These are phyloP conservation scores for Wallacemonas sp. DNA, from an alignment of 208 protist species.

Conservation along the genomic window DNA sequence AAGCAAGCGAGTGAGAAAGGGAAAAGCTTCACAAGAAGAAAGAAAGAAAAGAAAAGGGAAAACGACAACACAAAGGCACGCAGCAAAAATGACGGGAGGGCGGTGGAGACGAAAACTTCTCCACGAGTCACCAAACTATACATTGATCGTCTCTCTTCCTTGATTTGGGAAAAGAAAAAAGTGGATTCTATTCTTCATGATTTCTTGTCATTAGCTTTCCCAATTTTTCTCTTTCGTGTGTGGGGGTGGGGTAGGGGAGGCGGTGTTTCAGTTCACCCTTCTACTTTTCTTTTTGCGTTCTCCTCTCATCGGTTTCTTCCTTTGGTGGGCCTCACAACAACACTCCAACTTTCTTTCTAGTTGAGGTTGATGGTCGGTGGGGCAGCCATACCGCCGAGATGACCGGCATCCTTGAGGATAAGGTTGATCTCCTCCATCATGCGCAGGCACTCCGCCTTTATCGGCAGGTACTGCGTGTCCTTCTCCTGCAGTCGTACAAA, in stretches of 20 bases:
- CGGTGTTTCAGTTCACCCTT: too few relatives aligned
- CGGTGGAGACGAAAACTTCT: too few relatives aligned
- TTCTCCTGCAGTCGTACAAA: conserved; percentile 89
- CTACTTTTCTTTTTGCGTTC: background rate
- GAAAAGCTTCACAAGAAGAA: background rate
- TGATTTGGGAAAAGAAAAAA: too few relatives aligned
- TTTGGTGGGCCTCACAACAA: too few relatives aligned
- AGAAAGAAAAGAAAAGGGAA: conserved; percentile 14
- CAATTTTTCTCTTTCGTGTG: too few relatives aligned
- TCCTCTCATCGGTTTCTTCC: background rate
- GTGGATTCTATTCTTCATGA: too few relatives aligned
- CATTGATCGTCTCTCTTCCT: too few relatives aligned
- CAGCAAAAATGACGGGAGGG: background rate
- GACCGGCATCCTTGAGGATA: conserved; percentile 65
- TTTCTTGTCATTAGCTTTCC: too few relatives aligned
- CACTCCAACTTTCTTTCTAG: too few relatives aligned
- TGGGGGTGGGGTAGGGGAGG: too few relatives aligned
- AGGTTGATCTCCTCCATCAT: conserved; percentile 87
- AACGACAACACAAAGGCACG: background rate
- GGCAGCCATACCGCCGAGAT: conserved; percentile 20
- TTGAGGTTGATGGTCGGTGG: conserved; percentile 29
- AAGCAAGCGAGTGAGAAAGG: conserved; percentile 14
- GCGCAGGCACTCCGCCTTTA: conserved; percentile 85
- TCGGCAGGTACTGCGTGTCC: conserved; percentile 82
- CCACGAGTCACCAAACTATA: too few relatives aligned